phyloP scores from a whole-genome alignment of 1,284 basidiomycete species.

The Moesziomyces sp. region DNA sequence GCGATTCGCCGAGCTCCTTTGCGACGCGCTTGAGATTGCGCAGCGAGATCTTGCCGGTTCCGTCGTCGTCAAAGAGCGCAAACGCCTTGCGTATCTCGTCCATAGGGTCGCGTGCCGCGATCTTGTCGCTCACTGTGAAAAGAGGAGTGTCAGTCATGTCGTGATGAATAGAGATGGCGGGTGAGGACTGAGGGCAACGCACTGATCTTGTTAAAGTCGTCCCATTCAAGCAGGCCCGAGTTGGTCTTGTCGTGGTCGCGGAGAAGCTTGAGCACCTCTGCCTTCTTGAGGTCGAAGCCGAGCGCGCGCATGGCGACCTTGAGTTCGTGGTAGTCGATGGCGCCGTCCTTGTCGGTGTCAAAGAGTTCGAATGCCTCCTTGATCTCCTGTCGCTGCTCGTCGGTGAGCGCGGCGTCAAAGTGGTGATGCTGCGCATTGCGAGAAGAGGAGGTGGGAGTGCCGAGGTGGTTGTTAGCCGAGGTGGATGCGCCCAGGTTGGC shows the following conservation, averaged over 20 bases:
- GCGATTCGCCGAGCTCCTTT: constrained; percentile 93
- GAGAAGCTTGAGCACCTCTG: constrained; percentile 93
- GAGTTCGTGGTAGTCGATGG: constrained; percentile 85
- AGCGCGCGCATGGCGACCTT: constrained; percentile 98
- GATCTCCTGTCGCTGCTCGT: constrained; percentile 96
- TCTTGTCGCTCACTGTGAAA: constrained; percentile 86
- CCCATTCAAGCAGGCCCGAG: constrained; percentile 91
- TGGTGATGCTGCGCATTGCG: constrained; percentile 40
- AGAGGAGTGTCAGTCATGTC: background rate
- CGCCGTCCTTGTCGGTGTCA: constrained; percentile 98
- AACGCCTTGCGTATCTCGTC: constrained; percentile 96
- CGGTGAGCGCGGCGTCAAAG: constrained; percentile 73
- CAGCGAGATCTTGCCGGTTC: constrained; percentile 91
- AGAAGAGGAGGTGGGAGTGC: constrained; percentile 22
- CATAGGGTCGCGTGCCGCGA: constrained; percentile 91
- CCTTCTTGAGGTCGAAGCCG: constrained; percentile 97
- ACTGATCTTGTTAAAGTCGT: constrained; percentile 95
- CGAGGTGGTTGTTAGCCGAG: constrained; percentile 29
- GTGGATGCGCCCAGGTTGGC: constrained; percentile 33
- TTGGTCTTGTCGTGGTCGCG: constrained; percentile 90
- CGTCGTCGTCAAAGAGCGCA: constrained; percentile 94
- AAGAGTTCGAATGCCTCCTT: constrained; percentile 99
- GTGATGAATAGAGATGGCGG: background rate
- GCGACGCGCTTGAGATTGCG: constrained; percentile 92
- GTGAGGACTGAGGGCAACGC: constrained; percentile 71